Conservation (phyloP, 768 basidiomycete genomes). For the Clathrus columnatus region DNA sequence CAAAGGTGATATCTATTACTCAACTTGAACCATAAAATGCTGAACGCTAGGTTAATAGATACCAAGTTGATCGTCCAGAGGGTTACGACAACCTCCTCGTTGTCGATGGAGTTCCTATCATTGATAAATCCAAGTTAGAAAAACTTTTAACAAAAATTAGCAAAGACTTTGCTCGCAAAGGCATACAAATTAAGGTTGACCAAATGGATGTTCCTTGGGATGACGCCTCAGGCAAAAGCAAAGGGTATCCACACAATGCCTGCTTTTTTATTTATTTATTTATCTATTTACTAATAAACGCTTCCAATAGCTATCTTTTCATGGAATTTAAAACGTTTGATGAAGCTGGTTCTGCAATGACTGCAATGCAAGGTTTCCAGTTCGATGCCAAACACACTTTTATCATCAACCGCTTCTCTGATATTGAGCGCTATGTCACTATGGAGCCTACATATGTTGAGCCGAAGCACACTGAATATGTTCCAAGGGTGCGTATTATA, state of each 20-base stretch:
- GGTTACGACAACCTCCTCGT: conserved; percentile 88
- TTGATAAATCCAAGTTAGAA: conserved; percentile 79
- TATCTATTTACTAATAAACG: neutral
- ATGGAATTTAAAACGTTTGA: conserved; percentile 66
- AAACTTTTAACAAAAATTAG: conserved; percentile 72
- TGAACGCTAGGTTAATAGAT: conserved; percentile 41
- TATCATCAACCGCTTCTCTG: conserved; percentile 77
- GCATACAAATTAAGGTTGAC: conserved; percentile 64
- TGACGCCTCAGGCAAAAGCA: conserved; percentile 71
- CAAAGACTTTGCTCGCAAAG: conserved; percentile 79
- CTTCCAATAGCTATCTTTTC: conserved; percentile 60
- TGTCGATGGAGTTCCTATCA: conserved; percentile 85
- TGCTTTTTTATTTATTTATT: conserved; percentile 7
- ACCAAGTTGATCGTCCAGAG: conserved; percentile 75
- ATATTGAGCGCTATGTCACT: conserved; percentile 74
- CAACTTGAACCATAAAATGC: neutral
- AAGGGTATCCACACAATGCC: conserved; percentile 61
- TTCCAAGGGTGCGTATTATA: conserved; percentile 49
- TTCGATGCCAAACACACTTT: conserved; percentile 88
- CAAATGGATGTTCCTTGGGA: conserved; percentile 89
- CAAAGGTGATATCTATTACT: conserved; percentile 47
- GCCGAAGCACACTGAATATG: conserved; percentile 64
- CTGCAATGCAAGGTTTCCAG: conserved; percentile 61
- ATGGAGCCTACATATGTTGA: conserved; percentile 75
- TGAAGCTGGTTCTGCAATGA: conserved; percentile 60